These are phyloP conservation scores for Coleophoma eucalyptorum DNA, from an alignment of 2,329 filamentous ascomycete species.

Conservation along the genomic window DNA sequence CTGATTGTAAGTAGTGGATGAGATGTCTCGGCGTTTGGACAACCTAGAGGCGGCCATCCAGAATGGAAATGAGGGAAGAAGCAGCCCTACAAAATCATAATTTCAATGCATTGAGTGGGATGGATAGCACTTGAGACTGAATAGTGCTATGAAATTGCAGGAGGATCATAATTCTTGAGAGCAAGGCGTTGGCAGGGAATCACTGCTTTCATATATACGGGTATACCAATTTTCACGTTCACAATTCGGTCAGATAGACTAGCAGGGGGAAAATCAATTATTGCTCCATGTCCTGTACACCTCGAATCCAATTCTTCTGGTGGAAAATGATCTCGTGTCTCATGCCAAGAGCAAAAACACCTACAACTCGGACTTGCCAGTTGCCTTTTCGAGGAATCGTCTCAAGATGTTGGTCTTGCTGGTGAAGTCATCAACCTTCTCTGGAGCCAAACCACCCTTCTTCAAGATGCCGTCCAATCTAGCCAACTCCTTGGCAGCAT, in stretches of 20 bases:
- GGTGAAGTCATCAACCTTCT: slow-evolving; percentile 86
- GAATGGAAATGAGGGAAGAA: slow-evolving; percentile 13
- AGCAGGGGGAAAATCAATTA: too few species aligned
- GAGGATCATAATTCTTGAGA: not conserved
- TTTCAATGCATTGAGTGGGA: not conserved
- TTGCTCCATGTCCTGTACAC: too few species aligned
- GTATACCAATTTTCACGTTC: too few species aligned
- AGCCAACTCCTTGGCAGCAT: slow-evolving; percentile 79
- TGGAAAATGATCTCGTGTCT: too few species aligned
- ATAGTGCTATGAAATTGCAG: not conserved
- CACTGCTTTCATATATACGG: not conserved
- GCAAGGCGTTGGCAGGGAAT: not conserved
- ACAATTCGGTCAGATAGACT: too few species aligned
- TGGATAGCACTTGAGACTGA: not conserved
- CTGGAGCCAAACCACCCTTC: slow-evolving; percentile 80
- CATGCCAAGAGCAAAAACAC: slow-evolving; percentile 6
- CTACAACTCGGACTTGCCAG: slow-evolving; percentile 55
- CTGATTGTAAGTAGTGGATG: slow-evolving; percentile 64
- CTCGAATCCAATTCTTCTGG: too few species aligned
- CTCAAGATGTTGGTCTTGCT: slow-evolving; percentile 84
- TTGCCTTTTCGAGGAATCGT: slow-evolving; percentile 64
- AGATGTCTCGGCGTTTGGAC: slow-evolving; percentile 85
- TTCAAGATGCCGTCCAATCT: slow-evolving; percentile 75
- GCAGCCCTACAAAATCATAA: slow-evolving; percentile 20
- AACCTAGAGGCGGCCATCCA: slow-evolving; percentile 52